Evolutionary conservation across 208 protist genomes (phyloP).

Genomic region (Wallacemonas rigidus): DNA sequence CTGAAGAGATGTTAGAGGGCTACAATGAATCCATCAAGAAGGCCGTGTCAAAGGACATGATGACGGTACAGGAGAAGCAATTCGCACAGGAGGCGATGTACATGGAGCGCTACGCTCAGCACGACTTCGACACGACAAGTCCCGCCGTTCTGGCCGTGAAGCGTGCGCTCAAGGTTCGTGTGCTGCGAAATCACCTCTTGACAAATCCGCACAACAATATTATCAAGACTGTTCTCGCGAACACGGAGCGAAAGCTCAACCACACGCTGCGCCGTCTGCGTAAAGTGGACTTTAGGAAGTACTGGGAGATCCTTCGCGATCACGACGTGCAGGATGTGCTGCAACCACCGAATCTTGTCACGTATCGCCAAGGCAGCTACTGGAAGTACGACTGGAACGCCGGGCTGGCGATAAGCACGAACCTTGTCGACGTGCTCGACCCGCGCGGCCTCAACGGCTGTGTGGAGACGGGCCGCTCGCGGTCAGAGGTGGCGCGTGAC

Average conservation of each 20-base stretch:
- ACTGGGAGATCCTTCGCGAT: slow-evolving; percentile 93
- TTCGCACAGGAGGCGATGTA: slow-evolving; percentile 90
- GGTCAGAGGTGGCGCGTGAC: slow-evolving; percentile 88
- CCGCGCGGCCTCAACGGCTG: slow-evolving; percentile 89
- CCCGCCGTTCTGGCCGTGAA: slow-evolving; percentile 86
- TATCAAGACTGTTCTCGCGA: slow-evolving; percentile 79
- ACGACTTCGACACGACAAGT: slow-evolving; percentile 90
- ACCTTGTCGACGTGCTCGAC: slow-evolving; percentile 84
- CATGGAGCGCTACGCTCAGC: slow-evolving; percentile 91
- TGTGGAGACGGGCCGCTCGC: slow-evolving; percentile 90
- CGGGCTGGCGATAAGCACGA: slow-evolving; percentile 84
- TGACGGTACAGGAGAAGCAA: slow-evolving; percentile 88
- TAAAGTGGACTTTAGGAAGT: slow-evolving; percentile 89
- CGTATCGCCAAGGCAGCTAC: slow-evolving; percentile 85
- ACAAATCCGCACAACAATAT: slow-evolving; percentile 94
- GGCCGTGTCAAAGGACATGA: slow-evolving; percentile 79
- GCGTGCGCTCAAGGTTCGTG: slow-evolving; percentile 80
- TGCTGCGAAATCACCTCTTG: slow-evolving; percentile 88
- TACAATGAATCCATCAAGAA: slow-evolving; percentile 82
- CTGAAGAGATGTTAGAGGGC: slow-evolving; percentile 88
- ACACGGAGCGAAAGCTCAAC: slow-evolving; percentile 79
- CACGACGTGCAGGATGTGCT: slow-evolving; percentile 91
- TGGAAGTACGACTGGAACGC: slow-evolving; percentile 92
- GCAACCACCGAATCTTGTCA: slow-evolving; percentile 86
- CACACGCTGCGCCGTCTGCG: slow-evolving; percentile 81